Evolutionary conservation across 352 stramenopile species (phyloP), one percentile per base, ranked within the genome.

Genomic region (Pythium guiyangense): DNA sequence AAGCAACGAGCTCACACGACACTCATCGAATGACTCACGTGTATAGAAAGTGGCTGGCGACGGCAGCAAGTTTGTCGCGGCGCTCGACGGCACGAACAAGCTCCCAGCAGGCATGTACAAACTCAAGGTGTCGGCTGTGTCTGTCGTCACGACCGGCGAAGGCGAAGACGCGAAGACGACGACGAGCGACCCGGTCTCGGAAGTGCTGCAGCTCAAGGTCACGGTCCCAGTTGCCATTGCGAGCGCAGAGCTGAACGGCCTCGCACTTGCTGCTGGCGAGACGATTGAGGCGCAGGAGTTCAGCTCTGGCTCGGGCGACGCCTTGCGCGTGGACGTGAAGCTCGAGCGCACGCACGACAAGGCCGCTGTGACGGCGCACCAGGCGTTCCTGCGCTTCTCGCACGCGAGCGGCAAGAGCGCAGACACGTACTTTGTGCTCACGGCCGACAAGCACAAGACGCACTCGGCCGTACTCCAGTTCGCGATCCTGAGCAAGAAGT

Each of bases 301-400:
- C 46, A 90, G 70, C 51, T 86, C 84, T 2, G 75, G 73, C 8
- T 74, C 67, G 8, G 77, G 77, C 42, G 80, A 91, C 42, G 63
- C 59, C 4, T 69, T 94, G 12, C 66, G 74, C 51, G 48, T 92
- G 35, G 66, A 84, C 37, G 75, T 94, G 39, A 48, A 67, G 49
- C 57, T 94, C 47, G 76, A 87, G 59, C 74, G 78, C 49, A 59
- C 59, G 48, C 55, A 85, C 29, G 69, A 86, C 62, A 77, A 90
- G 58, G 72, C 57, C 60, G 52, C 77, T 1, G 62, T 92, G 46
- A 53, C 62, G 2, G 75, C 82, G n/a, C 84, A 94, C 59, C 84
- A 92, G 59, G 82, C 79, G 18, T 88, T 94, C 63, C 63, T 94
- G 20, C 81, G 67, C 53, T 92, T 94, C 62, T 84, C 69, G 46